Evolutionary conservation across 257 asterid species (phyloP).

Genomic region (Solanum piurae): DNA sequence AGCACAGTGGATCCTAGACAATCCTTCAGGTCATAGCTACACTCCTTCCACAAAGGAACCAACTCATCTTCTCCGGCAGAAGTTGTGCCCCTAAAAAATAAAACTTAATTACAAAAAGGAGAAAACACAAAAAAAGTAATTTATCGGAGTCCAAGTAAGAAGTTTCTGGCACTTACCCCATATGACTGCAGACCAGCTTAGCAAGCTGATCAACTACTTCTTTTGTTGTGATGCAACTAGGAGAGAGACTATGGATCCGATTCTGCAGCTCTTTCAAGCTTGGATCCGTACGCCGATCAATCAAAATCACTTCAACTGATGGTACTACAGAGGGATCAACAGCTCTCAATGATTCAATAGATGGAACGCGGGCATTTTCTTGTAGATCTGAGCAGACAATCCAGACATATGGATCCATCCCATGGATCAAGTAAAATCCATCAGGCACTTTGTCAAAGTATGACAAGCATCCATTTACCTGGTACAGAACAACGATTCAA

Average conservation of each 20-base stretch:
- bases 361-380: constrained; percentile 85
- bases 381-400: constrained; percentile 70
- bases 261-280: constrained; percentile 76
- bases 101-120: constrained; percentile 16
- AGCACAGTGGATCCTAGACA: constrained; percentile 78
- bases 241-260: constrained; percentile 46
- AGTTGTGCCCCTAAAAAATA: constrained; percentile 51
- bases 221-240: constrained; percentile 46
- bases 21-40: constrained; percentile 73
- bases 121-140: not conserved
- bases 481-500: constrained; percentile 11
- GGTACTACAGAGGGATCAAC: constrained; percentile 48
- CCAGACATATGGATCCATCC: constrained; percentile 98
- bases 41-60: constrained; percentile 63
- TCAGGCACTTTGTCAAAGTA: constrained; percentile 71
- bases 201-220: constrained; percentile 94
- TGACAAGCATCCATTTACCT: constrained; percentile 91
- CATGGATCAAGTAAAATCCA: constrained; percentile 80
- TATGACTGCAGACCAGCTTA: constrained; percentile 78
- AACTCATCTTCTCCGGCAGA: constrained; percentile 60
- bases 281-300: constrained; percentile 66
- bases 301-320: constrained; percentile 69
- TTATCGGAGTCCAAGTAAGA: not conserved
- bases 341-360: constrained; percentile 65
- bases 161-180: constrained; percentile 71